These are phyloP conservation scores for Breviolum minutum DNA, from an alignment of 73 alveolate species.

Conservation along the genomic window DNA sequence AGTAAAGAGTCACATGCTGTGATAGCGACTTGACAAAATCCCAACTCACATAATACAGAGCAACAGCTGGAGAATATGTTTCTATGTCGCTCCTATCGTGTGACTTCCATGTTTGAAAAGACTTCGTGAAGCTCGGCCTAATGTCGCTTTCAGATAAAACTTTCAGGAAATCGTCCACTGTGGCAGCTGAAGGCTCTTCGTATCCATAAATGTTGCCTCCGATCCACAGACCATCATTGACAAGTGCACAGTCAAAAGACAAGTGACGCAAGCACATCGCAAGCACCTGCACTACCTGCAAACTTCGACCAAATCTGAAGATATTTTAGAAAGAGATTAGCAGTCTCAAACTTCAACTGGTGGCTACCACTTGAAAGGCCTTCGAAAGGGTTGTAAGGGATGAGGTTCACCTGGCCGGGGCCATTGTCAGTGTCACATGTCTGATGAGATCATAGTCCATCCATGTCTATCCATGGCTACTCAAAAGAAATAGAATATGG, in stretches of 20 bases:
- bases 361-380: not conserved
- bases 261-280: not conserved
- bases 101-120: not conserved
- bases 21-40: not conserved
- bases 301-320: not conserved
- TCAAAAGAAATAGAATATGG: too few relatives aligned
- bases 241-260: not conserved
- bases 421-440: not conserved
- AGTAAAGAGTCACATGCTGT: not conserved
- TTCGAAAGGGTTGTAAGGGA: slow-evolving; percentile 93
- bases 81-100: not conserved
- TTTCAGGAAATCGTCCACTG: slow-evolving; percentile 76
- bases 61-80: not conserved
- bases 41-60: not conserved
- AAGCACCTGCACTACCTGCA: not conserved
- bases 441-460: too few relatives aligned
- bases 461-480: too few relatives aligned
- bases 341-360: too few relatives aligned
- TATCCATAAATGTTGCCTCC: slow-evolving; percentile 62
- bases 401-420: slow-evolving; percentile 69
- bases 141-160: slow-evolving; percentile 57
- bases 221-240: not conserved
- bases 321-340: too few relatives aligned
- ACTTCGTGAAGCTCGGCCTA: not conserved
- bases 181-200: slow-evolving; percentile 60